Evolutionary conservation across 768 basidiomycete species (phyloP), one percentile per base, ranked within the genome.

Genomic region (Collybia nuda): DNA sequence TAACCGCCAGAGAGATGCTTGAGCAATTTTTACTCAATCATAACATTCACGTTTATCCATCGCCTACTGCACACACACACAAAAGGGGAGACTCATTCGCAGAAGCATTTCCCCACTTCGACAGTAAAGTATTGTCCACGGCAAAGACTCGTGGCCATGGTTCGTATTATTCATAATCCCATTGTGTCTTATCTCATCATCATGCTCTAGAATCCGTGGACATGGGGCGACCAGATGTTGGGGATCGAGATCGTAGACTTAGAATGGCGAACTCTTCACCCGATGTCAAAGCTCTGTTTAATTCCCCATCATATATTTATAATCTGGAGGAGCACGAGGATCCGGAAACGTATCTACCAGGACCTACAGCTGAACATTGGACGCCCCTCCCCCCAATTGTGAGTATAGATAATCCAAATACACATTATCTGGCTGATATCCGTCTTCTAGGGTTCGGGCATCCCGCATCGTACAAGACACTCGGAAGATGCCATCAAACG

Each of bases 71-170:
- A n/a, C 84, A 88, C 49, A 81, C 81, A 1, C 91, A 90, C 66
- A 93, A 87, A 68, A 79, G 93, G 40, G 88, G 88, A 6, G 95
- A 98, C 62, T 93, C 93, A 1, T 95, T 96, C 62, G 88, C 93
- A 28, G 93, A 96, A 63, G 91, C 94, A 1, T 95, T 96, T 78
- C 90, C 93, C 21, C 93, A 96, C 67, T 96, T 97, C 66, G 93
- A 97, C 64, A 93, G 91, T 72, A 97, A 94, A 68, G 84, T 97
- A 1, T 76, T 97, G 42, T 86, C 93, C 14, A 86, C 88, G 18
- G 82, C 87, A 7, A 78, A 84, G 59, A 81, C 84, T 44, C 80
- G 82, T 51, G 88, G 88, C 62, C 74, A 76, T 68, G 78, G 77
- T 77, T 57, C 53, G 72, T 65, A 36, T 43, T 29, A 47, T 53